phyloP scores from a whole-genome alignment of 2,329 filamentous ascomycete species.

The Epichloe coenophiala region DNA sequence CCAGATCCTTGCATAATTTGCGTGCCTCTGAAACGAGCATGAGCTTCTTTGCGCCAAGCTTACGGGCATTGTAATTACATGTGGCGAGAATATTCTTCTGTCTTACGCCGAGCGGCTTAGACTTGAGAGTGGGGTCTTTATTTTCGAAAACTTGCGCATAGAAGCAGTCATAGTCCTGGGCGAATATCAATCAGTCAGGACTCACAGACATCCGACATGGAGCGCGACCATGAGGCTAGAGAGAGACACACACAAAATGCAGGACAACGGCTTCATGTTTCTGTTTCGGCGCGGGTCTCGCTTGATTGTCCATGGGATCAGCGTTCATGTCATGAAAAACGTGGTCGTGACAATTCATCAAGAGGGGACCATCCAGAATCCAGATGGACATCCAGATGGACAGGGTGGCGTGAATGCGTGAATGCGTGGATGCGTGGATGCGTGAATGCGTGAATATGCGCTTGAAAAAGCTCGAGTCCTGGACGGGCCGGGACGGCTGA shows the following conservation, averaged over 20 bases:
- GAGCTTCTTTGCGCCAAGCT: slow-evolving; percentile 62
- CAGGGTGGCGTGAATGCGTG: neutral
- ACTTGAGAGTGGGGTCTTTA: slow-evolving; percentile 59
- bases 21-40: slow-evolving; percentile 75
- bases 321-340: neutral
- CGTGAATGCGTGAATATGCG: too few relatives aligned
- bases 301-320: slow-evolving; percentile 6
- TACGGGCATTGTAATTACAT: slow-evolving; percentile 84
- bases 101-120: slow-evolving; percentile 66
- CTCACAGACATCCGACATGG: neutral
- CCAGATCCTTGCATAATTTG: slow-evolving; percentile 65
- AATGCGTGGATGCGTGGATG: neutral
- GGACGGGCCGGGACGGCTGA: neutral
- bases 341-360: neutral
- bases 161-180: slow-evolving; percentile 75
- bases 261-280: slow-evolving; percentile 58
- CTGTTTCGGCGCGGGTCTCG: slow-evolving; percentile 23
- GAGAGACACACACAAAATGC: slow-evolving; percentile 55
- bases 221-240: slow-evolving; percentile 2
- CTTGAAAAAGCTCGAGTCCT: too few relatives aligned
- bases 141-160: slow-evolving; percentile 86
- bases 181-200: neutral
- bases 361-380: neutral
- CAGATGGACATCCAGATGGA: neutral
- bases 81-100: slow-evolving; percentile 90